phyloP scores from a whole-genome alignment of 345 rosid genomes.

The Cochlearia excelsa region DNA sequence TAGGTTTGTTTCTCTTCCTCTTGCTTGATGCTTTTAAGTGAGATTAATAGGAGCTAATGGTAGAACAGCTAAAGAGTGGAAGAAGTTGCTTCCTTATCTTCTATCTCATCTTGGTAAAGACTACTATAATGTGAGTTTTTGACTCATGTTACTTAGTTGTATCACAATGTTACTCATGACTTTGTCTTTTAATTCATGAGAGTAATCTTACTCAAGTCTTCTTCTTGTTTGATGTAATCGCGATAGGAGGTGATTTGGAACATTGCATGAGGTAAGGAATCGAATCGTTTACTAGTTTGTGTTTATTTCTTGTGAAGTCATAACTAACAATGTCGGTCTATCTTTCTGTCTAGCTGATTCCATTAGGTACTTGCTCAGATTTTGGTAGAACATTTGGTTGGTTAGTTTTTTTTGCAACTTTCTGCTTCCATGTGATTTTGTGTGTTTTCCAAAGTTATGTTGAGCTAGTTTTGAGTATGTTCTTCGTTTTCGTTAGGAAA shows the following conservation, averaged over 20 bases:
- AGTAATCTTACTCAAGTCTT: too few relatives aligned
- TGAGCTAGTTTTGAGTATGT: constrained; percentile 6
- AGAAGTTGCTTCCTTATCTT: constrained; percentile 77
- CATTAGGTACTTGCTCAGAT: constrained; percentile 95
- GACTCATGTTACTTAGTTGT: too few relatives aligned
- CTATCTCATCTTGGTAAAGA: constrained; percentile 63
- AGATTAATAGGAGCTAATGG: constrained; percentile 99
- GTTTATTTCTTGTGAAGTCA: constrained; percentile 6
- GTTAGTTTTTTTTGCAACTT: constrained; percentile 57
- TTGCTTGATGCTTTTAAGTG: too few relatives aligned
- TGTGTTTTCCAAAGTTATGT: not conserved
- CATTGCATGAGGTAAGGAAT: constrained; percentile 80
- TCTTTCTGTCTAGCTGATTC: constrained; percentile 63
- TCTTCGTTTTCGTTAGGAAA: constrained; percentile 54
- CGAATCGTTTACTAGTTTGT: not conserved
- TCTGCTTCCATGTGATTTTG: too few relatives aligned
- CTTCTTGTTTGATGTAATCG: constrained; percentile 96
- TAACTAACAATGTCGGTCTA: not conserved
- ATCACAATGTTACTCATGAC: too few relatives aligned
- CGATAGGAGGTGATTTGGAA: constrained; percentile 99
- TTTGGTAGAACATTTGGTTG: constrained; percentile 94
- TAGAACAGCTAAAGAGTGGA: constrained; percentile 87
- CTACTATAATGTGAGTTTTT: constrained; percentile 69
- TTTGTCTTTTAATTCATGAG: too few relatives aligned
- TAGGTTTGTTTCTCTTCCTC: too few relatives aligned